Percentiles rank a stretch among this genome's conserved stretches.
These are phyloP conservation scores for Kluyveromyces aestuarii DNA, from an alignment of 805 yeast species.

Conservation along the genomic window DNA sequence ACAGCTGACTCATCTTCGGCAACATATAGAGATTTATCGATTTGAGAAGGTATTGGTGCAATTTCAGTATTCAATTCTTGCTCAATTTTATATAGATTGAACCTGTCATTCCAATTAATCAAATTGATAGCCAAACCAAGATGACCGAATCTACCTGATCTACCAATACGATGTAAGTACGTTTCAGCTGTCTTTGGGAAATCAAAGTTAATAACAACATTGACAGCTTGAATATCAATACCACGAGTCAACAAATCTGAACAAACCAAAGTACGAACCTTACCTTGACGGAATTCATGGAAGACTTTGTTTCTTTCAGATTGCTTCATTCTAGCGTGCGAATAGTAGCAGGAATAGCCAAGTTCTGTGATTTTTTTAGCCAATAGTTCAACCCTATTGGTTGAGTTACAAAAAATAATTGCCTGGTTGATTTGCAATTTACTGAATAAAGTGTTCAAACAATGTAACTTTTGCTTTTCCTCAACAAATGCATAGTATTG, in stretches of 20 bases:
- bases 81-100: constrained; percentile 86
- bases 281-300: constrained; percentile 98
- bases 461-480: constrained; percentile 90
- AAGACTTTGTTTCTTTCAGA: constrained; percentile 94
- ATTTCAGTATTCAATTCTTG: constrained; percentile 97
- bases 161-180: constrained; percentile 95
- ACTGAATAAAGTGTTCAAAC: constrained; percentile 88
- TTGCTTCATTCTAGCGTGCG: constrained; percentile 97
- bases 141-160: constrained; percentile 98
- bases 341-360: constrained; percentile 92
- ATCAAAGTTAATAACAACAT: constrained; percentile 95
- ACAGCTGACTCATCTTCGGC: constrained; percentile 65
- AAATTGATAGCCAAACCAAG: constrained; percentile 95
- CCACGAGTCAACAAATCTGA: constrained; percentile 96
- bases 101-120: constrained; percentile 94
- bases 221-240: constrained; percentile 97
- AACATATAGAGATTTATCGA: constrained; percentile 83
- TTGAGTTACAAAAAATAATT: constrained; percentile 93
- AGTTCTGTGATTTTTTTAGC: constrained; percentile 94
- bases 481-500: constrained; percentile 98
- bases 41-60: constrained; percentile 90
- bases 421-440: constrained; percentile 94
- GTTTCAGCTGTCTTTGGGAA: constrained; percentile 98
- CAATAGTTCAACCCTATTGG: constrained; percentile 88
- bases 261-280: constrained; percentile 93